Evolutionary conservation across 2,329 filamentous ascomycete species (phyloP), one percentile per base, ranked within the genome.

Genomic region (Colletotrichum lindemuthianum): DNA sequence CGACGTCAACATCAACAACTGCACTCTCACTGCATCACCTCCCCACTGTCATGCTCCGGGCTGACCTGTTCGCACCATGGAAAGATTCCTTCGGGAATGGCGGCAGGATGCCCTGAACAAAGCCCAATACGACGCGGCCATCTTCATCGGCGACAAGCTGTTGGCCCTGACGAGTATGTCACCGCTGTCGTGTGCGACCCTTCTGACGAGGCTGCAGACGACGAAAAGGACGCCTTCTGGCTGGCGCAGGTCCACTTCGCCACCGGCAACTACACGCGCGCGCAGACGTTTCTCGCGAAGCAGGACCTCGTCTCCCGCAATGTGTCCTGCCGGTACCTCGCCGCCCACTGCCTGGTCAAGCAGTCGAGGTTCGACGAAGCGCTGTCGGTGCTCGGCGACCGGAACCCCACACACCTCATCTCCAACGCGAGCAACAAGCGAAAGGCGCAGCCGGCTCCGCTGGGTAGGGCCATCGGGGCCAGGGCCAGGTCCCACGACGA

Each of bases 211-310:
- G 45, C 36, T 12, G 33, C 69, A 97, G 96, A 94, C 73, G 92
- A 95, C 76, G 93, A 97, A 73, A 90, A 92, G 69, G 96, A 99
- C 76, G 95, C 94, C 44, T 97, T 97, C 75, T 97, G 93, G 91
- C 90, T 99, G 47, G 96, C 96, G n/a, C 95, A 98, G 79, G 93
- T 97, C 41, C 95, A 99, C 78, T 99, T 98, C 79, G 91, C 90
- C 55, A 96, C 93, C 52, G 94, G 93, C 71, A 97, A 98, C 81
- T 97, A 97, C 77, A 96, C 91, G 8, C 91, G 96, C 72, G 94
- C 96, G 3, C 90, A 97, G 72, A 87, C 92, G 32, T 92, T 97
- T 69, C 88, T 99, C 67, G 88, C 90, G 36, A 90, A 92, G 72
- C 90, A 94, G 75, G 92, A 96, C 75, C 87, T 98, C 67, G 87